Percentiles rank a stretch among this genome's conserved stretches.
Evolutionary conservation across 441 rosid genomes (phyloP).

Genomic region (Lepidium campestre): DNA sequence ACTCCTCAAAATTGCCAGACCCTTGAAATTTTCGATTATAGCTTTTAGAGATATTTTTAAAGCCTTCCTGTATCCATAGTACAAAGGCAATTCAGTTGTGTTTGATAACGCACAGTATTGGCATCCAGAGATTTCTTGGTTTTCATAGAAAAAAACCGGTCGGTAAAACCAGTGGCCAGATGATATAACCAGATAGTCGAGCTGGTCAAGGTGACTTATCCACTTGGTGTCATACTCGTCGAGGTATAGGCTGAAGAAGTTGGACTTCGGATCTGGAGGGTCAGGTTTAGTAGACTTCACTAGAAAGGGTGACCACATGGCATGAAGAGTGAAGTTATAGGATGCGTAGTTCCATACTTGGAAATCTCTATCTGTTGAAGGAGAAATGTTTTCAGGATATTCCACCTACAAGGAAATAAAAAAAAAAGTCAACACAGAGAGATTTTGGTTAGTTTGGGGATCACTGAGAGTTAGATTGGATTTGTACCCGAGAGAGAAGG

Average conservation of each 20-base stretch:
- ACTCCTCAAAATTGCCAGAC: constrained; percentile 33
- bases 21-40: constrained; percentile 31
- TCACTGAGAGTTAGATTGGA: background rate
- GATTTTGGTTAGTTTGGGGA: background rate
- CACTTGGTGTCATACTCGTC: constrained; percentile 62
- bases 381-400: constrained; percentile 46
- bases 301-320: constrained; percentile 71
- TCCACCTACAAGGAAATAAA: constrained; percentile 39
- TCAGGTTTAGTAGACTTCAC: constrained; percentile 53
- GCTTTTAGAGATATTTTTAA: constrained; percentile 32
- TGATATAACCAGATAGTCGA: constrained; percentile 61
- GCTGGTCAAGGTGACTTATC: constrained; percentile 41
- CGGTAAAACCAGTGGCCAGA: constrained; percentile 83
- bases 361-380: constrained; percentile 36
- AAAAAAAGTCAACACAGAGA: background rate
- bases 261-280: constrained; percentile 36
- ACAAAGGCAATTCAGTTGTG: constrained; percentile 26
- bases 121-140: constrained; percentile 47
- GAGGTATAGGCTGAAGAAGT: constrained; percentile 50
- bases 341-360: constrained; percentile 47
- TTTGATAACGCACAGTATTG: constrained; percentile 41
- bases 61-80: constrained; percentile 33
- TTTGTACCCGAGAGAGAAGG: constrained; percentile 59
- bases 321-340: constrained; percentile 58
- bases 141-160: constrained; percentile 46